phyloP scores from a whole-genome alignment of 2,329 filamentous ascomycete genomes.

The Fusarium incarnatum region DNA sequence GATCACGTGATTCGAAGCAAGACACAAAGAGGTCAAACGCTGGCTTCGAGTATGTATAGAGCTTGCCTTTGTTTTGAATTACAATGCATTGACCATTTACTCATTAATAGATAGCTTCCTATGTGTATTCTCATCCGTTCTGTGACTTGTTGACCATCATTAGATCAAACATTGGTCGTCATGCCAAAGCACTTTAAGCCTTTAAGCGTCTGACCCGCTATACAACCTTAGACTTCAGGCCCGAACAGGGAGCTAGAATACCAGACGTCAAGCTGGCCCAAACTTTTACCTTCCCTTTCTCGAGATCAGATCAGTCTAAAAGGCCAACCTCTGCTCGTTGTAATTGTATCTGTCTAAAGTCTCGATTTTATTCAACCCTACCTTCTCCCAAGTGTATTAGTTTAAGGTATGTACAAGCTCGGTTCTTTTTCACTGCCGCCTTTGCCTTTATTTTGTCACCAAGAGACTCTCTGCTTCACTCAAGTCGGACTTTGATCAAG shows the following conservation, averaged over 20 bases:
- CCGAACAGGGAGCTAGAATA: conserved; percentile 40
- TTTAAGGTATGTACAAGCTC: conserved; percentile 43
- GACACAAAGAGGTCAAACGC: not conserved
- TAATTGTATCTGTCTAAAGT: conserved; percentile 32
- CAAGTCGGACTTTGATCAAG: conserved; percentile 14
- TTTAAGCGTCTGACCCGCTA: conserved; percentile 12
- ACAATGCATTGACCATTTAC: too few species aligned
- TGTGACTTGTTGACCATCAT: not conserved
- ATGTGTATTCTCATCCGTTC: not conserved
- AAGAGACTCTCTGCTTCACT: conserved; percentile 20
- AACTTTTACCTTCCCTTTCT: conserved; percentile 49
- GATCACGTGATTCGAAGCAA: conserved; percentile 16
- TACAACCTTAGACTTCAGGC: conserved; percentile 54
- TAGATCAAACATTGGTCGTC: not conserved
- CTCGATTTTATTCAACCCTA: conserved; percentile 29
- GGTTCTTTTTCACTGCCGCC: conserved; percentile 18
- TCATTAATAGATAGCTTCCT: not conserved
- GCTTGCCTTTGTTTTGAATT: not conserved
- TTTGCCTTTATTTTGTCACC: conserved; percentile 30
- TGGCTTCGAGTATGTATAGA: not conserved
- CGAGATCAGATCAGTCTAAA: conserved; percentile 46
- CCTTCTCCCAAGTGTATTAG: conserved; percentile 36
- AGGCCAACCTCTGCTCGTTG: conserved; percentile 42
- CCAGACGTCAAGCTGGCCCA: conserved; percentile 32
- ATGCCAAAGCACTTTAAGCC: not conserved